Evolutionary conservation across 164 flowering plant species (phyloP), one percentile per base, ranked within the genome.

Genomic region (Aristolochia fimbriata): DNA sequence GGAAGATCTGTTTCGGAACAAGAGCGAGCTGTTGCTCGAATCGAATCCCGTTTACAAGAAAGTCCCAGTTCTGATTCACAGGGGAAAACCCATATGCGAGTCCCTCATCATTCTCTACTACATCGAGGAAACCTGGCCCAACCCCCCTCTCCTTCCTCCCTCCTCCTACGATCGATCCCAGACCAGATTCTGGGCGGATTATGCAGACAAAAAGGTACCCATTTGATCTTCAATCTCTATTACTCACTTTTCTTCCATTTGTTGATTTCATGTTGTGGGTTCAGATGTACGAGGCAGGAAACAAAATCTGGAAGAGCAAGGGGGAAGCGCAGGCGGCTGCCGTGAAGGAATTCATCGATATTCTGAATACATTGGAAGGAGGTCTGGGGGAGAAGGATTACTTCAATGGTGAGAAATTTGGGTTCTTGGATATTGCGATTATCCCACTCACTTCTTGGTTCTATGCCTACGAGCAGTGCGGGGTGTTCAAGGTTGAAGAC

Each of bases 141-240:
- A 76, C 1, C 75, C 77, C 0, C 57, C 83, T 4, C 63, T 83
- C 64, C 79, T 81, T 33, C 84, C 83, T 5, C 10, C 78, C 1
- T 77, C 70, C 19, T 21, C 84, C 1, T 75, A 78, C 48, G 79
- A 19, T 1, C 53, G 71, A 2, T 64, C 80, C n/a, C 72, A 62
- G 31, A 80, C 80, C 22, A 63, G 78, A 41, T 83, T 83, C 62
- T 83, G 85, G 85, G 77, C 75, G 15, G 84, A 83, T 57, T 78
- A 58, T 69, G 62, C 76, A 10, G 84, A 78, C 68, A 83, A 80
- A 50, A 52, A 62, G 57, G 64, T 62, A 9, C 25, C 51, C 19
- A 15, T 24, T n/a, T n/a, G n/a, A n/a, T n/a, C n/a, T n/a, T n/a
- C n/a, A n/a, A n/a, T n/a, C n/a, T n/a, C n/a, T n/a, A n/a, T n/a